Evolutionary conservation across 164 flowering plant genomes (phyloP).

Genomic region (Dillenia turbinata): DNA sequence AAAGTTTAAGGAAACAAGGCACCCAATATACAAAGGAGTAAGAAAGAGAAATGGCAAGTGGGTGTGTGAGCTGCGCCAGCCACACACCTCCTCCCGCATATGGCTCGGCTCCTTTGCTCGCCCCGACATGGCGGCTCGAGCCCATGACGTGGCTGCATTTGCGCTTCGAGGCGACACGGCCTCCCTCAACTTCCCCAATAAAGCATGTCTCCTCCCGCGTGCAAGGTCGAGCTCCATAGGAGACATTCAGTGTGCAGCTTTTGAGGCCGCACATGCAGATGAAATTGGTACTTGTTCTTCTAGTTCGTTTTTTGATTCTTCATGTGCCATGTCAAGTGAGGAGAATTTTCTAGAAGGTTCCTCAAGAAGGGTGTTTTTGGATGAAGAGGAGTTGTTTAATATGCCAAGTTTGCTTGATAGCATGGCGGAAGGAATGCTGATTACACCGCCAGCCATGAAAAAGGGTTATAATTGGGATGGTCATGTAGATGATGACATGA

Average conservation of each 20-base stretch:
- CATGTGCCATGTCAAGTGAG: slow-evolving; percentile 6
- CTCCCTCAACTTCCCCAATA: slow-evolving; percentile 13
- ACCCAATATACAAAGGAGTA: slow-evolving; percentile 27
- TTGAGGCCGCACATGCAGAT: no score
- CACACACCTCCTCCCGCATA: slow-evolving; percentile 14
- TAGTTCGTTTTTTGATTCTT: neutral
- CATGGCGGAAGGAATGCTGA: slow-evolving; percentile 44
- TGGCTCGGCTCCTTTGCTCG: slow-evolving; percentile 27
- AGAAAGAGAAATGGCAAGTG: slow-evolving; percentile 23
- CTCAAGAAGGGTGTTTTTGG: slow-evolving; percentile 4
- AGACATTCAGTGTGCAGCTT: no score
- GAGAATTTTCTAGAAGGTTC: neutral
- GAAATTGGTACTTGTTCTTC: neutral
- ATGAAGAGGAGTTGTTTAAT: slow-evolving; percentile 39
- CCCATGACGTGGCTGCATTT: slow-evolving; percentile 25
- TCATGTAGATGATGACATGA: slow-evolving; percentile 8
- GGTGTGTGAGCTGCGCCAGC: slow-evolving; percentile 28
- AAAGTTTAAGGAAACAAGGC: slow-evolving; percentile 26
- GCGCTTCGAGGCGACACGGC: slow-evolving; percentile 21
- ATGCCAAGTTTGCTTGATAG: slow-evolving; percentile 31
- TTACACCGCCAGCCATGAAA: slow-evolving; percentile 34
- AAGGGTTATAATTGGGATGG: slow-evolving; percentile 20
- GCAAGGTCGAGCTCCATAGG: no score
- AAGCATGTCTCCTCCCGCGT: no score
- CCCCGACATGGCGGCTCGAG: slow-evolving; percentile 27